A percentile compares a stretch with the other conserved stretches of the same genome.
phyloP scores from a whole-genome alignment of 805 yeast species.

The Komagataella ulmi region DNA sequence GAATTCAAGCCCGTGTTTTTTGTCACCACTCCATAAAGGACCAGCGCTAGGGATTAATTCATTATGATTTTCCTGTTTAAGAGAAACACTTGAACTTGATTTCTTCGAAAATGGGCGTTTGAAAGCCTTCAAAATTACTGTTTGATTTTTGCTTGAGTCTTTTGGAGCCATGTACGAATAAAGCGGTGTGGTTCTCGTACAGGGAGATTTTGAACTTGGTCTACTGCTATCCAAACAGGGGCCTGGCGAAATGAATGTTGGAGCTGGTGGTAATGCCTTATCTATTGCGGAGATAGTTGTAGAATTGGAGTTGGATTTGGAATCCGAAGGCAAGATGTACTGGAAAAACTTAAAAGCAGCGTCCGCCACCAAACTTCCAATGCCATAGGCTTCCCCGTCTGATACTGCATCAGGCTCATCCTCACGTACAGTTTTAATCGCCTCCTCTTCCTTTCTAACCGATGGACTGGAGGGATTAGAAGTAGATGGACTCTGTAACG shows the following conservation, averaged over 20 bases:
- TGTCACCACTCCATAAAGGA: neutral
- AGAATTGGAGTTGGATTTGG: neutral
- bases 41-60: neutral
- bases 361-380: neutral
- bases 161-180: neutral
- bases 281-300: neutral
- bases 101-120: neutral
- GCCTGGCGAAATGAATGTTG: neutral
- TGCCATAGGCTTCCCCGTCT: neutral
- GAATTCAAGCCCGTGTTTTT: neutral
- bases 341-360: neutral
- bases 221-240: neutral
- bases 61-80: neutral
- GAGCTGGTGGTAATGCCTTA: neutral
- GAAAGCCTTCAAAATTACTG: neutral
- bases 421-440: neutral
- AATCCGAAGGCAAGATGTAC: neutral
- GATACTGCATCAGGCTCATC: neutral
- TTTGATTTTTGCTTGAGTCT: neutral
- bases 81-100: neutral
- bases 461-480: neutral
- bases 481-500: neutral
- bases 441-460: neutral
- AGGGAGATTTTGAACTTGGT: neutral
- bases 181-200: neutral